Base-by-base conservation (phyloP, 768 basidiomycete genomes). In the Sarcodon aspratus region DNA sequence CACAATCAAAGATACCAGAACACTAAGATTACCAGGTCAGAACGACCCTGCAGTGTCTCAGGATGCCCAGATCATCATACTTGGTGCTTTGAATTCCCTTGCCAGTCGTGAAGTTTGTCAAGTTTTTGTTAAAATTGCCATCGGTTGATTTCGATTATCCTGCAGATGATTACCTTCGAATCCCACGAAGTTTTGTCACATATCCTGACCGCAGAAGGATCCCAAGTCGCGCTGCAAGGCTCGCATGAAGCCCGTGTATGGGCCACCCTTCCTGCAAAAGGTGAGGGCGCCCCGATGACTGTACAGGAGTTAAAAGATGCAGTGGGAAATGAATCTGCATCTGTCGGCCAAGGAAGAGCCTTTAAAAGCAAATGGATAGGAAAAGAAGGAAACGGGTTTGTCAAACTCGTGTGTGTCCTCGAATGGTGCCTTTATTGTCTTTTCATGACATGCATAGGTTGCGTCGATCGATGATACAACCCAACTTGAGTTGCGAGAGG, bases 291-390 rank as follows among this genome's bases (percentile, higher is more conserved):
- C 36, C 82, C 91, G 8, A 51, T 95, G 35, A 74, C 77, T 4
- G 71, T 77, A 0, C 76, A 70, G 44, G 77, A 86, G 50, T 70
- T 97, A 11, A 87, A 86, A 65, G 74, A 76, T 52, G 63, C 65
- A 50, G 76, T 98, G 11, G 95, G 95, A 11, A 85, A 88, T 50
- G 92, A 96, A 57, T 75, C 80, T 7, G 82, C 90, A 12, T 96
- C 94, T 68, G 78, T 97, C 50, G 96, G 96, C 1, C 96, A 98
- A 68, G 85, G 85, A 8, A 78, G 86, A 54, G 96, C 95, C 15
- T 96, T 99, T 76, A 97, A 94, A 70, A 92, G 87, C 57, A 88
- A 86, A 49, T 99, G 96, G 96, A 91, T 98, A 53, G 75, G 72
- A 17, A 98, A 97, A 65, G 86, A 95, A 54, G 90, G 87, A 7